Evolutionary conservation across 176 grass and related monocot genomes (phyloP), one percentile per base, ranked within the genome.

Genomic region (Tillandsia leiboldiana): DNA sequence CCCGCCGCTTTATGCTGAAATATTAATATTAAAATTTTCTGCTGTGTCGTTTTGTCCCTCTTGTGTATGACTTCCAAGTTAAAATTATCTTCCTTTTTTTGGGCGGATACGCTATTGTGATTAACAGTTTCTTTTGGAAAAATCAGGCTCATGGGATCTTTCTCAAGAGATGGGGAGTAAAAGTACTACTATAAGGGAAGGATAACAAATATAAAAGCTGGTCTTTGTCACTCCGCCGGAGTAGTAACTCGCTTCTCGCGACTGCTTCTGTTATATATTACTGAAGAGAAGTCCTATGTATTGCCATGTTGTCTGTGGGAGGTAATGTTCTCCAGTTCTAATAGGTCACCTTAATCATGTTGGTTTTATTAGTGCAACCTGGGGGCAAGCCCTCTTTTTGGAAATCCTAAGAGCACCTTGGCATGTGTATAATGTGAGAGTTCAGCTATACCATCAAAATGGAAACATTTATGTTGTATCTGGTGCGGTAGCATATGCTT

Each of bases 301-400:
- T 57, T 57, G 7, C 53, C 53, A 17, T 61, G 17, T 61, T 61
- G 56, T 61, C 5, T 23, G 56, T 61, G 56, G 10, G 17, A 61
- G 56, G 56, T 61, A 61, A 61, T 61, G 56, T 61, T 15, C n/a
- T 61, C n/a, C 56, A 61, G n/a, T 9, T 61, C 15, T 61, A 42
- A 18, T 61, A 61, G 56, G 7, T 20, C 22, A 0, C 22, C 56
- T 22, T 61, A 61, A 23, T 18, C 15, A 20, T 18, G 17, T 61
- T 18, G 22, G 17, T 18, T 61, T 61, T 61, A 61, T 61, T 15
- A 10, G 17, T 61, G 56, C 22, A 20, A 61, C 56, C 56, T 61
- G 10, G 56, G 56, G 17, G 33, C 33, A 42, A 61, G 22, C 3
- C 8, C 56, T 20, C 15, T 10, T 61, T 20, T 61, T 61, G 56